Evolutionary conservation across 1,139 yeast species (phyloP), one percentile per base, ranked within the genome.

Genomic region (Lodderomyces orthopsilosis): DNA sequence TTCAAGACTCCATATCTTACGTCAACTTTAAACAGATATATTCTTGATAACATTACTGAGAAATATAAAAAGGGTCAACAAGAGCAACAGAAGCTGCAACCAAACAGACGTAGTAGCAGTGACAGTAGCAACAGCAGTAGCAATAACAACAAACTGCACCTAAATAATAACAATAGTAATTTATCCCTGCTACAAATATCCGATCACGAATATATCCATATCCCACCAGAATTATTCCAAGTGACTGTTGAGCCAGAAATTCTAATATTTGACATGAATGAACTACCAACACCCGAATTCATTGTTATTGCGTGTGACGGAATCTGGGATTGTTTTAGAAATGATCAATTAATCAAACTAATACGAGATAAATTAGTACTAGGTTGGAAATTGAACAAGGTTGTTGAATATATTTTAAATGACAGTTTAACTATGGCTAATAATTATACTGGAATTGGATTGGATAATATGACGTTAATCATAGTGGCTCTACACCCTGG

Each of bases 381-480:
- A 34, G 89, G 85, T 1, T 72, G 81, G 67, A 75, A 70, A 48
- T 62, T 85, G 27, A 78, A 79, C 40, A 79, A 77, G 42, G 81
- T 84, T 36, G 72, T 77, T 24, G 83, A 82, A 46, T 74, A 73
- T 48, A 62, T 84, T 2, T 61, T 85, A 39, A 85, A 83, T 52
- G 83, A 79, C 50, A 82, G 89, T 48, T 74, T 85, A 40, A 73
- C 79, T n/a, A 78, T 81, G 77, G 91, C 93, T 2, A 79, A 83
- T 49, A 81, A 83, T 40, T 72, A 77, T 37, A 85, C 93, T 0
- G 93, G 93, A 2, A 77, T 84, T 27, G 94, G 94, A 1, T 85
- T 83, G 55, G 94, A 85, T 58, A 85, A 85, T 56, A 85, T 85
- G 93, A 84, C 91, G 1, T 66, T 83, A 23, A 73, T 83, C 7